These are phyloP conservation scores for Peribolospora kevripleyi DNA, from an alignment of 768 basidiomycete genomes.

Conservation along the genomic window DNA sequence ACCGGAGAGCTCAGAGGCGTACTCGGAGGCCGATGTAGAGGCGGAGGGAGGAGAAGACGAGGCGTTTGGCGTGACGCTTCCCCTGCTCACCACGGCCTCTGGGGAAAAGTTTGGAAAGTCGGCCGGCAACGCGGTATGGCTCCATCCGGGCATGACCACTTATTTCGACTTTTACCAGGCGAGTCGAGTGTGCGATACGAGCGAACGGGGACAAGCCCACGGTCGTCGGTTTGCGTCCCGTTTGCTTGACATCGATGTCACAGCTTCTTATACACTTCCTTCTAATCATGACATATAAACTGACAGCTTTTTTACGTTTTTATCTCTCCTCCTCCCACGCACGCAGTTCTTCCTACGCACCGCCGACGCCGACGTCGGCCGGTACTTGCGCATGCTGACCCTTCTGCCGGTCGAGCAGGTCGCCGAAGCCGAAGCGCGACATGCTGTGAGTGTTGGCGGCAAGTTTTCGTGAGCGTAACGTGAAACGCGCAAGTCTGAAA, in stretches of 20 bases:
- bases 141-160: constrained; percentile 52
- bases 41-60: constrained; percentile 10
- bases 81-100: constrained; percentile 63
- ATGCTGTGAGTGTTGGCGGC: constrained; percentile 26
- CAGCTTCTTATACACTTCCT: neutral
- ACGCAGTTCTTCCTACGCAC: constrained; percentile 68
- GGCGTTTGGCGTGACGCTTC: constrained; percentile 72
- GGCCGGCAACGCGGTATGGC: constrained; percentile 83
- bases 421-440: constrained; percentile 30
- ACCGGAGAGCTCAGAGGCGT: neutral
- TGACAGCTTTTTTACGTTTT: neutral
- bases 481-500: neutral
- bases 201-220: too few relatives aligned
- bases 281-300: neutral
- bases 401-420: constrained; percentile 40
- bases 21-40: neutral
- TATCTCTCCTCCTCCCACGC: neutral
- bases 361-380: constrained; percentile 52
- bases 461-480: neutral
- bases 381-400: constrained; percentile 61
- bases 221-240: neutral
- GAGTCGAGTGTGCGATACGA: constrained; percentile 1
- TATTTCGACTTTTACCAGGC: constrained; percentile 91
- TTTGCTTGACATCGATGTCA: neutral
- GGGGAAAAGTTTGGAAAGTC: constrained; percentile 97